Evolutionary conservation across 176 grass and related monocot species (phyloP).

Genomic region (Triticum urartu): DNA sequence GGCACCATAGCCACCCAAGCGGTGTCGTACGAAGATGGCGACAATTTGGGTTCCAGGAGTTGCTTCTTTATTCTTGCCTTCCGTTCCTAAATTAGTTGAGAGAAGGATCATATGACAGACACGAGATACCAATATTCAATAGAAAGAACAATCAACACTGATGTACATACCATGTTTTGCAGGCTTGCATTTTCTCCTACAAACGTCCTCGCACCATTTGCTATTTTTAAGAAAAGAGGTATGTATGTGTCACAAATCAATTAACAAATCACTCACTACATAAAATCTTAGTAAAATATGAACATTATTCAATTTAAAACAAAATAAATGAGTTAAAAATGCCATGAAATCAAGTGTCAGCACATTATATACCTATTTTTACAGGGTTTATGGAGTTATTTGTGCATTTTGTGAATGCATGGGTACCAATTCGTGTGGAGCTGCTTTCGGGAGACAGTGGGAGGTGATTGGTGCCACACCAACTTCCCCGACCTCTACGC

Average conservation of each 20-base stretch:
- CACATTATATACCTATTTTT: not conserved
- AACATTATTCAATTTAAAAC: not conserved
- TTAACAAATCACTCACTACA: not conserved
- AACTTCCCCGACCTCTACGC: no score
- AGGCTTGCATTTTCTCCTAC: not conserved
- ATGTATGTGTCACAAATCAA: not conserved
- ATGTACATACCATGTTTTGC: slow-evolving; percentile 3
- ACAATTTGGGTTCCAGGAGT: slow-evolving; percentile 26
- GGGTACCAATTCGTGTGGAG: not conserved
- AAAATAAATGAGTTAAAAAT: not conserved
- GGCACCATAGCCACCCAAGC: slow-evolving; percentile 94
- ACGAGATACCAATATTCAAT: no score
- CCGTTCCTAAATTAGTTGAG: not conserved
- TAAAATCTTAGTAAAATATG: not conserved
- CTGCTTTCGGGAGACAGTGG: no score
- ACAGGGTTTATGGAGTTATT: not conserved
- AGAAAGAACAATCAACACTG: not conserved
- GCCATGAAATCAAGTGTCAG: not conserved
- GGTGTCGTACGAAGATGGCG: slow-evolving; percentile 61
- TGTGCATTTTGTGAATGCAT: not conserved
- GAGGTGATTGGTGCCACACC: no score
- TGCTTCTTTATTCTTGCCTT: slow-evolving; percentile 58
- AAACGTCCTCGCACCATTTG: not conserved
- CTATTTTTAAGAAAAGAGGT: not conserved
- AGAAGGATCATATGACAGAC: not conserved